These are phyloP conservation scores for Chytridium lagenaria DNA, from an alignment of 371 early-diverging fungal species.

Conservation along the genomic window DNA sequence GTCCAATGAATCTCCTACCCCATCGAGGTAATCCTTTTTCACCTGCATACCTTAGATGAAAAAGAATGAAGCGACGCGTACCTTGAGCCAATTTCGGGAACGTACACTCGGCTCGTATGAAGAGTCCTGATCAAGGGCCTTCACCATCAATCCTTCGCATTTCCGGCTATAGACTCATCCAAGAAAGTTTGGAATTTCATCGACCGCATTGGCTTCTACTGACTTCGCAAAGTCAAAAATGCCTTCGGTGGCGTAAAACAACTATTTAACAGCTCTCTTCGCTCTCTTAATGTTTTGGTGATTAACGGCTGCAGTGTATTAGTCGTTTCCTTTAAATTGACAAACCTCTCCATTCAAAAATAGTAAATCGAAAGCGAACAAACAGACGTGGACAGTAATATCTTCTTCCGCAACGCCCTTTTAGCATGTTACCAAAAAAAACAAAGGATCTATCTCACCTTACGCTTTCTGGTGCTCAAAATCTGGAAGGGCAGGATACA, in stretches of 20 bases:
- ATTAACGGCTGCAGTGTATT: slow-evolving; percentile 74
- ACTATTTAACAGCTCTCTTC: slow-evolving; percentile 79
- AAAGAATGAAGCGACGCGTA: too few species aligned
- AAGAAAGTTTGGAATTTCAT: slow-evolving; percentile 96
- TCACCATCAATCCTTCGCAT: slow-evolving; percentile 99
- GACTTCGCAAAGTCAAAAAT: slow-evolving; percentile 91
- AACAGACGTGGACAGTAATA: slow-evolving; percentile 93
- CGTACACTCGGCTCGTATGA: slow-evolving; percentile 98
- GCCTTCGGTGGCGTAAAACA: slow-evolving; percentile 81
- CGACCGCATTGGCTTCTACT: slow-evolving; percentile 82
- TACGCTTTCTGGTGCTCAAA: slow-evolving; percentile 96
- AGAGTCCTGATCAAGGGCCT: slow-evolving; percentile 84
- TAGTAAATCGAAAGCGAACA: slow-evolving; percentile 98
- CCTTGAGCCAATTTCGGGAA: slow-evolving; percentile 98
- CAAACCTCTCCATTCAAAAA: slow-evolving; percentile 89
- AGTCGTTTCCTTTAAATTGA: neutral
- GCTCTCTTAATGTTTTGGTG: slow-evolving; percentile 74
- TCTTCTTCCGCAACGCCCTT: slow-evolving; percentile 86
- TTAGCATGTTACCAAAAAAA: neutral
- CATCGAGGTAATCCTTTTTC: slow-evolving; percentile 97
- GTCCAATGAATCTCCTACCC: slow-evolving; percentile 97
- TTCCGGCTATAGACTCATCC: slow-evolving; percentile 85
- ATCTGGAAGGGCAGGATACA: slow-evolving; percentile 98
- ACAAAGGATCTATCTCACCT: slow-evolving; percentile 56
- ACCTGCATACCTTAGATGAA: too few species aligned